These are phyloP conservation scores for Cutaneotrichosporon sp. DNA, from an alignment of 1,284 basidiomycete species.

Conservation along the genomic window DNA sequence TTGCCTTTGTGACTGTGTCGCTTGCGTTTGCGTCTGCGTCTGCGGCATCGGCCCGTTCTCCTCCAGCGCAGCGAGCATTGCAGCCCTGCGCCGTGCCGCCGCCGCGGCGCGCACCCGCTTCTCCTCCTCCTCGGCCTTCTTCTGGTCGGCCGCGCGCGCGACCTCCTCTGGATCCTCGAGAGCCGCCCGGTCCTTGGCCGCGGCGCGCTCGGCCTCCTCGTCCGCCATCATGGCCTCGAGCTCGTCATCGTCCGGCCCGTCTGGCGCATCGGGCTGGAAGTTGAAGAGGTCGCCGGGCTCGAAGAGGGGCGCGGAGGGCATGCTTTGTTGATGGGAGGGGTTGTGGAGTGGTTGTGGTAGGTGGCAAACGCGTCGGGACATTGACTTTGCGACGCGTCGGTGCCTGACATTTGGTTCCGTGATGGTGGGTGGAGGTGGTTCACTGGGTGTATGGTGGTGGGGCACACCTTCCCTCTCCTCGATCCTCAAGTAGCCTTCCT, in stretches of 20 bases:
- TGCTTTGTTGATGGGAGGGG: slow-evolving; percentile 3
- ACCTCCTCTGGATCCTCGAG: neutral
- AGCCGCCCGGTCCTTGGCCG: neutral
- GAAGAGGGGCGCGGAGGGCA: slow-evolving; percentile 14
- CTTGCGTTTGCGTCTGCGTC: neutral
- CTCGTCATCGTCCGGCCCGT: slow-evolving; percentile 29
- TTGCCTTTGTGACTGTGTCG: too few relatives aligned
- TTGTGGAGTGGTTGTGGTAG: too few relatives aligned
- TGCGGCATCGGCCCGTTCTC: neutral
- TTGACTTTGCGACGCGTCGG: slow-evolving; percentile 10
- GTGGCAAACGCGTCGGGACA: slow-evolving; percentile 5
- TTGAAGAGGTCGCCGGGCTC: slow-evolving; percentile 15
- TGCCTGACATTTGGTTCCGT: slow-evolving; percentile 3
- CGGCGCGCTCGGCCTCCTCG: slow-evolving; percentile 19
- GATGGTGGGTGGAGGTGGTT: neutral
- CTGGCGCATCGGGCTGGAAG: neutral
- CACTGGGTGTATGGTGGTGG: neutral
- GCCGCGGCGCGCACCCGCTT: neutral
- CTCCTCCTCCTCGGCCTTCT: slow-evolving; percentile 12
- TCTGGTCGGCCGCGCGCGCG: slow-evolving; percentile 13
- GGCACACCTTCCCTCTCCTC: neutral
- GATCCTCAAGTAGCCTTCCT: neutral
- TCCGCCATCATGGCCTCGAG: slow-evolving; percentile 28
- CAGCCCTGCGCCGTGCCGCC: slow-evolving; percentile 9
- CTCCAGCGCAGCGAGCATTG: slow-evolving; percentile 8